Percentiles rank a stretch among this genome's conserved stretches.
These are phyloP conservation scores for Didymella pomorum DNA, from an alignment of 2,329 filamentous ascomycete genomes.

Conservation along the genomic window DNA sequence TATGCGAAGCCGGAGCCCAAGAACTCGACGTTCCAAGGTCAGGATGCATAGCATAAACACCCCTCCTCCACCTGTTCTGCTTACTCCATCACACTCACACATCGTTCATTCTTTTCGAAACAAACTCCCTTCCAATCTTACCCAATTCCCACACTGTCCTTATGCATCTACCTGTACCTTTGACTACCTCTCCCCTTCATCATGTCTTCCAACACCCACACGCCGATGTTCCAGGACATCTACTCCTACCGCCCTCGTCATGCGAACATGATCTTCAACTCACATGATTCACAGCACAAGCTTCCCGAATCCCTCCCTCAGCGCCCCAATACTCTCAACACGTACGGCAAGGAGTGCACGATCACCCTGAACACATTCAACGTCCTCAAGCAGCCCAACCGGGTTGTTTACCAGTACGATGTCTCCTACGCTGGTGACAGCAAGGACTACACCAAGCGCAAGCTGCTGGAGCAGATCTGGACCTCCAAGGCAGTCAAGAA, in stretches of 20 bases:
- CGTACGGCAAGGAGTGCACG: conserved; percentile 49
- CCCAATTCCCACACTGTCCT: conserved; percentile 6
- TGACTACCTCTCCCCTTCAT: conserved; percentile 14
- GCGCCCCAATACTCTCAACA: conserved; percentile 50
- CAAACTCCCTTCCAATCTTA: conserved; percentile 6
- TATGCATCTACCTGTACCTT: conserved; percentile 8
- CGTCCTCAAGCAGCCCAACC: conserved; percentile 66
- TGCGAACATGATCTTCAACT: conserved; percentile 36
- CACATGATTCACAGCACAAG: conserved; percentile 27
- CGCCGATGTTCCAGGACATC: conserved; percentile 23
- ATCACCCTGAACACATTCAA: conserved; percentile 76
- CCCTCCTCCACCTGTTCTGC: neutral
- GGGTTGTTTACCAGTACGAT: conserved; percentile 82
- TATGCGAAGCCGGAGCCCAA: conserved; percentile 6
- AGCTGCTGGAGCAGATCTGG: conserved; percentile 80
- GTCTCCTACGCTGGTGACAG: conserved; percentile 69
- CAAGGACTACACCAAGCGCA: conserved; percentile 63
- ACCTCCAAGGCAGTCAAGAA: conserved; percentile 67
- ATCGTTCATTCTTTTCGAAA: neutral
- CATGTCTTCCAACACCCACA: conserved; percentile 11
- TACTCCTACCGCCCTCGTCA: conserved; percentile 27
- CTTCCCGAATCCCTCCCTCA: conserved; percentile 40
- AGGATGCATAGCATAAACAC: conserved; percentile 11
- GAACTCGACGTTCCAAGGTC: neutral
- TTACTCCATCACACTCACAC: neutral